A percentile compares a stretch with the other conserved stretches of the same genome.
Conservation (phyloP, 331 rosid species). For the Prunus yedoensis region DNA sequence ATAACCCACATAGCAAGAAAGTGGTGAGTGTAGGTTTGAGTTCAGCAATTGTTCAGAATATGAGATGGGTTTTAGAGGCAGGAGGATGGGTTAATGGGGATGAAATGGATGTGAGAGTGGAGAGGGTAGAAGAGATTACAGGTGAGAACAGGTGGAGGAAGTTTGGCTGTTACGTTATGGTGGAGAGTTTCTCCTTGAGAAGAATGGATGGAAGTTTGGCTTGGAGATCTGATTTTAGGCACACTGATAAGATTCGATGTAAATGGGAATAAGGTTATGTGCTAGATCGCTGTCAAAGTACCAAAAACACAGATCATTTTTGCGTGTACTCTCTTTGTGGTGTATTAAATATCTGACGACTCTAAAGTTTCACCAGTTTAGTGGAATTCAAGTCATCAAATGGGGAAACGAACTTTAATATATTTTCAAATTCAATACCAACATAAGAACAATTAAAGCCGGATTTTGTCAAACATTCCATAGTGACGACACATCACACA, state of each 20-base stretch:
- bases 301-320: no score
- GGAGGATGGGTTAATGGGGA: slow-evolving; percentile 72
- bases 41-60: slow-evolving; percentile 54
- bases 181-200: slow-evolving; percentile 69
- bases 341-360: background rate
- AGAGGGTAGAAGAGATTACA: slow-evolving; percentile 49
- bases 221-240: slow-evolving; percentile 61
- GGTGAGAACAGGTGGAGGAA: slow-evolving; percentile 49
- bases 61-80: slow-evolving; percentile 75
- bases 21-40: slow-evolving; percentile 57
- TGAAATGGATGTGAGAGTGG: slow-evolving; percentile 51
- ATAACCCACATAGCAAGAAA: slow-evolving; percentile 30
- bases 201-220: slow-evolving; percentile 63
- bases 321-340: background rate
- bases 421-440: background rate
- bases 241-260: slow-evolving; percentile 46
- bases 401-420: background rate
- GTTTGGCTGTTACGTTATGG: slow-evolving; percentile 66
- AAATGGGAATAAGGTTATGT: slow-evolving; percentile 55
- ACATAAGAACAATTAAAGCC: background rate
- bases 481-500: slow-evolving; percentile 37
- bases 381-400: background rate
- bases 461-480: slow-evolving; percentile 32
- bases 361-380: background rate
- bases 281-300: background rate